A percentile compares a stretch with the other conserved stretches of the same genome.
phyloP scores from a whole-genome alignment of 2,329 filamentous ascomycete species.

The Aspergillus glaucus region DNA sequence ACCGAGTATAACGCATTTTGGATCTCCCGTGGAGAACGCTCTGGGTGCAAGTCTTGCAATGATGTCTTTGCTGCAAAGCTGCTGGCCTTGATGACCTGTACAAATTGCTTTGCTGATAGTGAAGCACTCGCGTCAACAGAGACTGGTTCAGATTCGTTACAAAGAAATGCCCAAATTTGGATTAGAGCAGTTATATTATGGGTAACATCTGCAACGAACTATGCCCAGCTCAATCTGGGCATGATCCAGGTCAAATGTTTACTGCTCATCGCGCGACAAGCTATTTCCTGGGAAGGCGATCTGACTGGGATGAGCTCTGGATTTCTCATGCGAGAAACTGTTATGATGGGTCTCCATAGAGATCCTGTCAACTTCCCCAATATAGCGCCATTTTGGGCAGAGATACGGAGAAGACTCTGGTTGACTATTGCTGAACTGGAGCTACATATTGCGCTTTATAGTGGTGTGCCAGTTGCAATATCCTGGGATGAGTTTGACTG shows the following conservation, averaged over 20 bases:
- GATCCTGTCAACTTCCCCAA: constrained; percentile 1
- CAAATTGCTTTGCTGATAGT: background rate
- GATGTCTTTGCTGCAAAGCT: background rate
- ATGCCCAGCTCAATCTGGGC: constrained; percentile 2
- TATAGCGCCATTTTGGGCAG: constrained; percentile 1
- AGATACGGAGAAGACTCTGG: background rate
- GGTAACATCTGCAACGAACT: background rate
- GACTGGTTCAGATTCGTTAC: background rate
- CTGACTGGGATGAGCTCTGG: constrained; percentile 1
- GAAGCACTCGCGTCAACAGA: background rate
- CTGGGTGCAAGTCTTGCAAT: background rate
- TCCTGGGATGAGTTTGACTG: constrained; percentile 2
- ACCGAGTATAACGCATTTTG: background rate
- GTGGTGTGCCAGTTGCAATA: background rate
- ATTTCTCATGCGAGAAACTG: constrained; percentile 1
- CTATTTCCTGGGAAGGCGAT: constrained; percentile 1
- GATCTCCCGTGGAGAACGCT: background rate
- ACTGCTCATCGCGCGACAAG: constrained; percentile 2
- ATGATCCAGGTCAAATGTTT: constrained; percentile 5
- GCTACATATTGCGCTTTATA: background rate
- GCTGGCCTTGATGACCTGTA: background rate
- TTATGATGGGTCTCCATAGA: constrained; percentile 5
- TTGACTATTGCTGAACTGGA: background rate
- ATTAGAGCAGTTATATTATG: background rate
- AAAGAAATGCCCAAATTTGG: background rate